Conservation (phyloP, 1,284 basidiomycete genomes). For the Afroboletus lepidellus region DNA sequence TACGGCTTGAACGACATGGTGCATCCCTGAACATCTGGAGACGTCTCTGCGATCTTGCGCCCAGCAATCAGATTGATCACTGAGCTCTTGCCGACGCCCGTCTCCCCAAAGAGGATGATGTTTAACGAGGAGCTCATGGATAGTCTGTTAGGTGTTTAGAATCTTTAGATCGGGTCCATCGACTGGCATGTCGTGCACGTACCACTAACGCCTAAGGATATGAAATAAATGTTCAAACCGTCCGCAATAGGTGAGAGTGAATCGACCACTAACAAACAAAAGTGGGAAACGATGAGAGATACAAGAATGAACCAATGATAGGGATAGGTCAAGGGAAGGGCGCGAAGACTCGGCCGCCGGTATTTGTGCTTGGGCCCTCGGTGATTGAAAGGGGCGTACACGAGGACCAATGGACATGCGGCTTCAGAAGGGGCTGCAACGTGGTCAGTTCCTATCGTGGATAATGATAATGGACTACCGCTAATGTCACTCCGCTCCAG, state of each 20-base stretch:
- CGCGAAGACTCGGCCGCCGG: background rate
- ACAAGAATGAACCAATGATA: background rate
- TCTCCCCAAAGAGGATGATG: slow-evolving; percentile 35
- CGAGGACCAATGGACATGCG: slow-evolving; percentile 17
- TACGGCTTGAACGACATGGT: slow-evolving; percentile 31
- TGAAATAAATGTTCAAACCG: background rate
- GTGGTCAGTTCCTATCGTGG: slow-evolving; percentile 14
- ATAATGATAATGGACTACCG: background rate
- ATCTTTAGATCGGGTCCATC: slow-evolving; percentile 19
- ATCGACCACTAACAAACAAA: background rate
- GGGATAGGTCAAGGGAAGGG: slow-evolving; percentile 1
- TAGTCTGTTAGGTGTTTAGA: slow-evolving; percentile 20
- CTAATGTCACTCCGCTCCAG: no score
- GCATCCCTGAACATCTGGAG: slow-evolving; percentile 28
- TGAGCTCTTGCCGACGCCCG: slow-evolving; percentile 34
- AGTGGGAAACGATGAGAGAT: background rate
- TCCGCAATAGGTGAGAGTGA: background rate
- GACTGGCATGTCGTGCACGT: slow-evolving; percentile 4
- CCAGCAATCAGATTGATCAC: slow-evolving; percentile 36
- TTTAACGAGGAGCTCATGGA: slow-evolving; percentile 27
- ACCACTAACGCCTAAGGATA: slow-evolving; percentile 10
- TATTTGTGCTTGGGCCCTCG: slow-evolving; percentile 26
- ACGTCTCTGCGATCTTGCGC: slow-evolving; percentile 20
- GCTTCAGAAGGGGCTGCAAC: slow-evolving; percentile 10
- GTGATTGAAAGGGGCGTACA: slow-evolving; percentile 26